Base-by-base conservation (phyloP, 208 protist species). In the Novymonas esmeraldas region DNA sequence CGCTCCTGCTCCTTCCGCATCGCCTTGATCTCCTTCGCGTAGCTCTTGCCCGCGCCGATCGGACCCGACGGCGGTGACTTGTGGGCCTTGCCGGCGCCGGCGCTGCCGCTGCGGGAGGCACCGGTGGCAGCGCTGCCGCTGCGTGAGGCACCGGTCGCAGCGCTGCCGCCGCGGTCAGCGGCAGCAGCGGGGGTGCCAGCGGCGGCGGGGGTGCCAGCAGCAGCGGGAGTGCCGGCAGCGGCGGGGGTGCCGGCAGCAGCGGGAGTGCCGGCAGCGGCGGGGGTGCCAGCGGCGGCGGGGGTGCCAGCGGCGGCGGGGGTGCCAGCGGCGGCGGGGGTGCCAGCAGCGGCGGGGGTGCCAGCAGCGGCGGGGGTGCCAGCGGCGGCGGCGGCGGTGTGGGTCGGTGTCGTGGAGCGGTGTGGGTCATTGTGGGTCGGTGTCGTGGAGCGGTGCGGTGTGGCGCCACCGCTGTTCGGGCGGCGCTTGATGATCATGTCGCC, bases 1-100 rank as follows among this genome's bases (percentile, higher is more conserved):
- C 22, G 44, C 33, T 63, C 48, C 10, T 28, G 42, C 74, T 67
- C 56, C 33, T 51, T 38, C 29, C 48, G 61, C 42, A 57, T 48
- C 50, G 38, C 72, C 44, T 59, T 65, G 14, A 67, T 28, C 7
- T 48, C 59, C 0, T 66, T 61, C 39, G 58, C 72, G 57, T 76
- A 56, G 3, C 64, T 57, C 36, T 56, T n/a, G n/a, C n/a, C n/a
- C n/a, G n/a, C n/a, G n/a, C n/a, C n/a, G 9, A 38, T 31, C 55
- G 46, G 14, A 11, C 46, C 24, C 46, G 6, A 20, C 63, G 16
- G 51, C 51, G 18, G n/a, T n/a, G n/a, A n/a, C n/a, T n/a, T n/a
- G n/a, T n/a, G n/a, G n/a, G n/a, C n/a, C n/a, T n/a, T n/a, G n/a
- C 45, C 24, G 2, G 46, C 24, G 7, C 34, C 39, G 31, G 41